phyloP scores from a whole-genome alignment of 805 yeast genomes.

The Starmerella stigmatis region DNA sequence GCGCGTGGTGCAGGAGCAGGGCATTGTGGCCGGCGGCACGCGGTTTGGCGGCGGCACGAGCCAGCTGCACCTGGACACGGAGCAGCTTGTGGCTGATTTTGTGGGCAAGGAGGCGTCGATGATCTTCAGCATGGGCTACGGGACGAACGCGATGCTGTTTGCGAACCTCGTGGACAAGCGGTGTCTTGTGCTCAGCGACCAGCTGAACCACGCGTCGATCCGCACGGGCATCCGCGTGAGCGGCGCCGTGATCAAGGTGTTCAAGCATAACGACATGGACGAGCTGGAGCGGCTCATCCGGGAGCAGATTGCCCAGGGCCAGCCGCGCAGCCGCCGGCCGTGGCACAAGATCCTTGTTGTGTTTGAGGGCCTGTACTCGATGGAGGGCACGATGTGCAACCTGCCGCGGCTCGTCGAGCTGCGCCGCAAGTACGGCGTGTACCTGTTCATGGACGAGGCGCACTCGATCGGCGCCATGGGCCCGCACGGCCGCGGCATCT shows the following conservation, averaged over 20 bases:
- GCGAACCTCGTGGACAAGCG: constrained; percentile 73
- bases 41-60: constrained; percentile 65
- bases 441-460: constrained; percentile 90
- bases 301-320: constrained; percentile 85
- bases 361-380: constrained; percentile 81
- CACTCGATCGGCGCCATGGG: constrained; percentile 99
- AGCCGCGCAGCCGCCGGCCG: constrained; percentile 89
- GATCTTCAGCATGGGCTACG: constrained; percentile 87
- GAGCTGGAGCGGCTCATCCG: constrained; percentile 65
- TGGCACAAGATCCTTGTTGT: constrained; percentile 73
- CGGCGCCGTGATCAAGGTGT: constrained; percentile 86
- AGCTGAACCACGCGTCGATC: constrained; percentile 88
- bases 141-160: constrained; percentile 85
- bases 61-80: constrained; percentile 64
- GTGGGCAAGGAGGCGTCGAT: constrained; percentile 84
- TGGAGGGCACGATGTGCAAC: constrained; percentile 70
- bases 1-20: constrained; percentile 52
- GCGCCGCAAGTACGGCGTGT: constrained; percentile 76
- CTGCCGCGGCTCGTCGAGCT: constrained; percentile 64
- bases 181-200: constrained; percentile 86
- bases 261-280: constrained; percentile 83
- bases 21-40: constrained; percentile 71
- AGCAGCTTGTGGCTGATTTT: constrained; percentile 66
- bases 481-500: constrained; percentile 83
- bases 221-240: constrained; percentile 88